These are phyloP conservation scores for Spathaspora boniae DNA, from an alignment of 805 yeast species.

Conservation along the genomic window DNA sequence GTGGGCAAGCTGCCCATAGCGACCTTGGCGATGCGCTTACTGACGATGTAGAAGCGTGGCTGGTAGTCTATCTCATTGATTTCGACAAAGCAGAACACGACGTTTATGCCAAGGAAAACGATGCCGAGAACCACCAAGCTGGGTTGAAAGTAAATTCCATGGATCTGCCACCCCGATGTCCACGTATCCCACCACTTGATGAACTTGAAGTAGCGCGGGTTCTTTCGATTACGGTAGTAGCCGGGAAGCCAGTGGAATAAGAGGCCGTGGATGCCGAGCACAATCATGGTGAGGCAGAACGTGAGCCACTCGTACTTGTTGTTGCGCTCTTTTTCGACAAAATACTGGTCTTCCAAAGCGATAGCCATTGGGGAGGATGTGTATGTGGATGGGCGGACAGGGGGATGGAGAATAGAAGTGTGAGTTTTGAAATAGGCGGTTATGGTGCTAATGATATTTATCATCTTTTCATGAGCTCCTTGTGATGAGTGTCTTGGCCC, in stretches of 20 bases:
- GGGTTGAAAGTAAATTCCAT: slow-evolving; percentile 36
- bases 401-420: too few species aligned
- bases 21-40: slow-evolving; percentile 39
- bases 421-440: too few species aligned
- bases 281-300: slow-evolving; percentile 20
- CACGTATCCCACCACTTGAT: slow-evolving; percentile 21
- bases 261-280: slow-evolving; percentile 34
- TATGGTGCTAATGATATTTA: too few species aligned
- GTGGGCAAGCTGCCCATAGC: slow-evolving; percentile 40
- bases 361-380: too few species aligned
- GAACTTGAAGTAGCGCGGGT: slow-evolving; percentile 14
- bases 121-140: slow-evolving; percentile 28
- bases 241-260: slow-evolving; percentile 41
- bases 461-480: too few species aligned
- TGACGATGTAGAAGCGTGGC: slow-evolving; percentile 36
- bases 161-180: slow-evolving; percentile 18
- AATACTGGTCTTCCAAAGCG: slow-evolving; percentile 36
- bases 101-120: slow-evolving; percentile 25
- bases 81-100: slow-evolving; percentile 23
- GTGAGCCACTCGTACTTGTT: slow-evolving; percentile 34
- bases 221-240: slow-evolving; percentile 24
- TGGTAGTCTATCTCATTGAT: slow-evolving; percentile 38
- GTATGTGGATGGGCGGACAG: too few species aligned
- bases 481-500: too few species aligned
- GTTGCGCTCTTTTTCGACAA: slow-evolving; percentile 35